A percentile compares a stretch with the other conserved stretches of the same genome.
These are phyloP conservation scores for Cryptosporidium andersoni DNA, from an alignment of 169 alveolate genomes.

Conservation along the genomic window DNA sequence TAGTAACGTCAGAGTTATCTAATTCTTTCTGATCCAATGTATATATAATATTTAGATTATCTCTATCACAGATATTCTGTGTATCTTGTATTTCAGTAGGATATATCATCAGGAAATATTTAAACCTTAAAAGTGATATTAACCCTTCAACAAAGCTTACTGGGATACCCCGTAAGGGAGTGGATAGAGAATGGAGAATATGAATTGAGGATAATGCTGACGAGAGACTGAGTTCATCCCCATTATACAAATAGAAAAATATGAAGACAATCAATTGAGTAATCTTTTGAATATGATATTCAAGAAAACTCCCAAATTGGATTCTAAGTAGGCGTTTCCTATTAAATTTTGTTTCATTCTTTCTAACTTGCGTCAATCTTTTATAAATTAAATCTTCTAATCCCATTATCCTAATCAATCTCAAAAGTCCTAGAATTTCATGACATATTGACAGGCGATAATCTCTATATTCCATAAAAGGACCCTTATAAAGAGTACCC, in stretches of 20 bases:
- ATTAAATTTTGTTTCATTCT: constrained; percentile 9
- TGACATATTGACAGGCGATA: constrained; percentile 52
- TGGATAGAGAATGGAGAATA: constrained; percentile 53
- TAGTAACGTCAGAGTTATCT: neutral
- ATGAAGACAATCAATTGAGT: constrained; percentile 62
- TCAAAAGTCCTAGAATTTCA: constrained; percentile 42
- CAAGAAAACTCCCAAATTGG: constrained; percentile 68
- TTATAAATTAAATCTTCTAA: constrained; percentile 30
- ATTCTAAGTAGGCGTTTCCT: constrained; percentile 54
- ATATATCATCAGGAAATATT: neutral
- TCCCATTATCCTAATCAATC: constrained; percentile 63
- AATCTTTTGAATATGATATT: constrained; percentile 44
- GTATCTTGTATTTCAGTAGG: constrained; percentile 22
- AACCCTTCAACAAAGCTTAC: constrained; percentile 66
- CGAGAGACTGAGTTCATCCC: constrained; percentile 14
- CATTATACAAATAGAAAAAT: constrained; percentile 19
- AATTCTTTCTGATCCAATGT: neutral
- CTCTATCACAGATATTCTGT: constrained; percentile 35
- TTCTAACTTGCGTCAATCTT: constrained; percentile 11
- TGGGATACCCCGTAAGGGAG: constrained; percentile 67
- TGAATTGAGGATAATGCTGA: constrained; percentile 60
- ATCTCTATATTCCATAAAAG: constrained; percentile 53
- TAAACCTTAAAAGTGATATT: constrained; percentile 44
- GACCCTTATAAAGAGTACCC: constrained; percentile 62
- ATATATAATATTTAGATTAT: constrained; percentile 1